Conservation (phyloP, 2,329 filamentous ascomycete genomes). For the Fusarium paranaense region DNA sequence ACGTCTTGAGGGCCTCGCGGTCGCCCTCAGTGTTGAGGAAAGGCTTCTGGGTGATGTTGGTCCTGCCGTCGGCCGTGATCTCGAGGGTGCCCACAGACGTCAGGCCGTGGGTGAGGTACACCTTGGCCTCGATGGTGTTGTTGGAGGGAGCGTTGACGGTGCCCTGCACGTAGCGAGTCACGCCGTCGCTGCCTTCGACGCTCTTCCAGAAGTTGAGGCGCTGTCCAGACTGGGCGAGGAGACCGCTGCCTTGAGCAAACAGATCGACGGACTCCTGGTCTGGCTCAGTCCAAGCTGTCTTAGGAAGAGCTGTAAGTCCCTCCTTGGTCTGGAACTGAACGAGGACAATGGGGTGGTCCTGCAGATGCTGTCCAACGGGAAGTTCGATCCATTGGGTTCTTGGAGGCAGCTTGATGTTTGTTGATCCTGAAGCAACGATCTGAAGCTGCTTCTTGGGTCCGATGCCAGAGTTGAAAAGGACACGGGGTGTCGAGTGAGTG, state of each 20-base stretch:
- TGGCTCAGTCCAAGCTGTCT: conserved; percentile 44
- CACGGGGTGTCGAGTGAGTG: conserved; percentile 74
- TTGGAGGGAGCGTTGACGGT: conserved; percentile 58
- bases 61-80: conserved; percentile 53
- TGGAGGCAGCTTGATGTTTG: conserved; percentile 62
- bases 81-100: conserved; percentile 58
- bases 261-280: conserved; percentile 41
- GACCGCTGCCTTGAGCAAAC: conserved; percentile 52
- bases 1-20: conserved; percentile 40
- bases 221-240: conserved; percentile 58
- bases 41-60: conserved; percentile 54
- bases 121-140: conserved; percentile 58
- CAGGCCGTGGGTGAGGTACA: conserved; percentile 63
- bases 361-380: conserved; percentile 67
- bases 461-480: conserved; percentile 71
- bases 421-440: conserved; percentile 57
- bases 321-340: conserved; percentile 46
- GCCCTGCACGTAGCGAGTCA: conserved; percentile 53
- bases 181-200: conserved; percentile 53
- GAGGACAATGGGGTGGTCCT: conserved; percentile 60
- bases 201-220: conserved; percentile 61
- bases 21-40: conserved; percentile 50
- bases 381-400: conserved; percentile 67
- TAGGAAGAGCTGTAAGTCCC: conserved; percentile 29
- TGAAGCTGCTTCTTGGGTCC: conserved; percentile 70